These are phyloP conservation scores for Daldinia decipiens DNA, from an alignment of 495 filamentous ascomycete species.

Conservation along the genomic window DNA sequence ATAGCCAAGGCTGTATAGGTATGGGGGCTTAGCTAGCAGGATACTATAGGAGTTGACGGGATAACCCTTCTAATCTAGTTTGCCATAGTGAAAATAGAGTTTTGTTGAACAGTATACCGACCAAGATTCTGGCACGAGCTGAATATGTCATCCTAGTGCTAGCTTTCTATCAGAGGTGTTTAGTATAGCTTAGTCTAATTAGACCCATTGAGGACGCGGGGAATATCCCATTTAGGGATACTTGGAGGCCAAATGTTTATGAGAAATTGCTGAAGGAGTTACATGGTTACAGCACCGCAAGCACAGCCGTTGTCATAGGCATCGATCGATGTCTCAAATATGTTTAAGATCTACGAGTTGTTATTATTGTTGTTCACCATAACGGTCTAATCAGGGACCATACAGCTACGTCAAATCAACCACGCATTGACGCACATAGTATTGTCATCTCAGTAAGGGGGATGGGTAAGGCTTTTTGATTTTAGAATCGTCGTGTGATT, in stretches of 20 bases:
- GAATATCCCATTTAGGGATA: neutral
- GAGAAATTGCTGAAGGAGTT: neutral
- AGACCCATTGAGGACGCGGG: neutral
- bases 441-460: neutral
- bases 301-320: neutral
- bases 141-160: neutral
- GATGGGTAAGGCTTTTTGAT: neutral
- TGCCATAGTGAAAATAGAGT: neutral
- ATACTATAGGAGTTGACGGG: neutral
- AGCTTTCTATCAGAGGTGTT: neutral
- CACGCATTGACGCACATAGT: slow-evolving; percentile 4
- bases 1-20: slow-evolving; percentile 5
- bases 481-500: neutral
- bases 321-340: slow-evolving; percentile 1
- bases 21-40: neutral
- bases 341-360: slow-evolving; percentile 7
- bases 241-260: neutral
- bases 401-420: neutral
- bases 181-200: neutral
- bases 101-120: neutral
- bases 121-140: neutral
- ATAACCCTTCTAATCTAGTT: neutral
- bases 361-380: neutral
- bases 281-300: neutral
- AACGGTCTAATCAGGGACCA: slow-evolving; percentile 2